A percentile compares a stretch with the other conserved stretches of the same genome.
phyloP scores from a whole-genome alignment of 768 basidiomycete genomes.

The Paxillus ammoniavirescens region DNA sequence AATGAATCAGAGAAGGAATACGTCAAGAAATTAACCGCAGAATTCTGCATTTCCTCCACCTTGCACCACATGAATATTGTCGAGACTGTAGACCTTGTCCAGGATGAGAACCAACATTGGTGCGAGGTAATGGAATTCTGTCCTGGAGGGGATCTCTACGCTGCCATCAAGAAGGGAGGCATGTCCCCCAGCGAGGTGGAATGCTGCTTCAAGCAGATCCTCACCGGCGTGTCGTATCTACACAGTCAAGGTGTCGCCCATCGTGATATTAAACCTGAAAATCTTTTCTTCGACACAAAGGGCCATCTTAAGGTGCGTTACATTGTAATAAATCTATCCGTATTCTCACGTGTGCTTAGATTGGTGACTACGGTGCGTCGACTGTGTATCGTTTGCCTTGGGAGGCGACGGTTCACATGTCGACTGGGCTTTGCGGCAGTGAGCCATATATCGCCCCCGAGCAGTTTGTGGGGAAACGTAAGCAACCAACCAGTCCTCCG shows the following conservation, averaged over 20 bases:
- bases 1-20: slow-evolving; percentile 99
- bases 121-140: slow-evolving; percentile 99
- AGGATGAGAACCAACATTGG: slow-evolving; percentile 95
- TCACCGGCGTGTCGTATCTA: slow-evolving; percentile 84
- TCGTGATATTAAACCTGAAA: slow-evolving; percentile 98
- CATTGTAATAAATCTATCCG: not conserved
- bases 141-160: slow-evolving; percentile 96
- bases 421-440: slow-evolving; percentile 93
- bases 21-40: slow-evolving; percentile 98
- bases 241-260: slow-evolving; percentile 98
- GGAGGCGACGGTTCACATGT: slow-evolving; percentile 96
- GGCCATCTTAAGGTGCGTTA: slow-evolving; percentile 86
- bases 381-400: slow-evolving; percentile 99
- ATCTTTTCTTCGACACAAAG: slow-evolving; percentile 88
- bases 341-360: slow-evolving; percentile 46
- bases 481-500: slow-evolving; percentile 41
- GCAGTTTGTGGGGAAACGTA: slow-evolving; percentile 95
- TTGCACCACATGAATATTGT: slow-evolving; percentile 93
- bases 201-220: slow-evolving; percentile 96
- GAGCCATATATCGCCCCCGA: slow-evolving; percentile 99
- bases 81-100: slow-evolving; percentile 98
- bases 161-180: slow-evolving; percentile 95
- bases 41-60: slow-evolving; percentile 98
- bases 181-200: slow-evolving; percentile 93
- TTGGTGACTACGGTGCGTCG: slow-evolving; percentile 97